Conservation (phyloP, 257 asterid species). For the Lavandula angustifolia region DNA sequence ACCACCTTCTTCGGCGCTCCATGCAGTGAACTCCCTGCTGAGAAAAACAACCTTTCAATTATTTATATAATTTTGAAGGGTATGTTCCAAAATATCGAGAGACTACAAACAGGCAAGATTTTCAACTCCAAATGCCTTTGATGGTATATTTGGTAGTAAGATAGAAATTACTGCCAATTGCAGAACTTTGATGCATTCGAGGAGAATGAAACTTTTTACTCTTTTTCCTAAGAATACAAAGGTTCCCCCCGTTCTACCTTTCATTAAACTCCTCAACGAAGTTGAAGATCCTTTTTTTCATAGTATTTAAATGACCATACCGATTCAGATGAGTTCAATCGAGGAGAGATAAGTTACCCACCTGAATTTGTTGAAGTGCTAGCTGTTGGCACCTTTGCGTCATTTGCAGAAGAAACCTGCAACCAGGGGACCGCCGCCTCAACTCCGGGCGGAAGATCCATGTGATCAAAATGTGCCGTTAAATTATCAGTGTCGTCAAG, state of each 20-base stretch:
- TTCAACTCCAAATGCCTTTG: constrained; percentile 28
- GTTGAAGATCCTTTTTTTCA: constrained; percentile 29
- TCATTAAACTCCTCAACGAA: constrained; percentile 28
- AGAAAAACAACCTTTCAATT: constrained; percentile 34
- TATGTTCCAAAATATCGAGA: constrained; percentile 21
- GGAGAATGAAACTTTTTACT: constrained; percentile 32
- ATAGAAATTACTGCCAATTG: constrained; percentile 22
- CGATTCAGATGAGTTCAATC: constrained; percentile 31
- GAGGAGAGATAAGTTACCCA: constrained; percentile 36
- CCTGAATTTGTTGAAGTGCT: constrained; percentile 43
- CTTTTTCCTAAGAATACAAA: constrained; percentile 29
- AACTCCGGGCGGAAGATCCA: constrained; percentile 81
- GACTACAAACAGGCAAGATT: constrained; percentile 31
- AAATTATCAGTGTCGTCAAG: constrained; percentile 48
- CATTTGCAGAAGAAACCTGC: constrained; percentile 32
- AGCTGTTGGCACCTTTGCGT: constrained; percentile 34
- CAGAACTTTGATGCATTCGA: constrained; percentile 1
- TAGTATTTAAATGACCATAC: constrained; percentile 15
- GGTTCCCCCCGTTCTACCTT: constrained; percentile 27
- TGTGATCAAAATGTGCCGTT: constrained; percentile 67
- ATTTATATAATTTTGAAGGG: constrained; percentile 35
- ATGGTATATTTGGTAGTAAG: constrained; percentile 2
- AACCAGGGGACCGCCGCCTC: constrained; percentile 84
- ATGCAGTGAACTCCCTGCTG: constrained; percentile 36
- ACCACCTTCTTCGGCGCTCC: constrained; percentile 39